phyloP scores from a whole-genome alignment of 1,284 basidiomycete species.

The Vanrija sp. region DNA sequence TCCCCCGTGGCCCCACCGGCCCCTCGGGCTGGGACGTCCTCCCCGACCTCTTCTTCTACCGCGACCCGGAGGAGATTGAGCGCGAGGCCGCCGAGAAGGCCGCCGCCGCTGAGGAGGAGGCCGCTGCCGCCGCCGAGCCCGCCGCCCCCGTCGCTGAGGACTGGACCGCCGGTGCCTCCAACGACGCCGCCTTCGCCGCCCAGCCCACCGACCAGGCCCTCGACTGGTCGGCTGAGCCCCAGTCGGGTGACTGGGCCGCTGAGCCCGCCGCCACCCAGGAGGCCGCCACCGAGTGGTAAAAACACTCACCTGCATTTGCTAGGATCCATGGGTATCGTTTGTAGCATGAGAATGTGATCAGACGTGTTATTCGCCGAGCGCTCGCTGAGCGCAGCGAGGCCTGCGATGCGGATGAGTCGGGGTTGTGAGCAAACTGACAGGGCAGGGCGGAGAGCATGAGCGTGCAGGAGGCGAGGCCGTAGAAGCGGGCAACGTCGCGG shows the following conservation, averaged over 20 bases:
- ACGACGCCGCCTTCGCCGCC: constrained; percentile 73
- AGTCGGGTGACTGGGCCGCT: constrained; percentile 40
- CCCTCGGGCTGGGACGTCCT: constrained; percentile 93
- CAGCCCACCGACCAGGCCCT: constrained; percentile 67
- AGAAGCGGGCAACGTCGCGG: too few species aligned
- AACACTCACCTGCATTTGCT: neutral
- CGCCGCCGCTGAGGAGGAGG: constrained; percentile 65
- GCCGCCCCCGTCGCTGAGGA: constrained; percentile 55
- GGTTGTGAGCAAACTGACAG: too few species aligned
- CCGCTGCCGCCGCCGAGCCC: constrained; percentile 54
- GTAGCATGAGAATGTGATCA: too few species aligned
- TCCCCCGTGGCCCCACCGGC: constrained; percentile 80
- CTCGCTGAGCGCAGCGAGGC: too few species aligned
- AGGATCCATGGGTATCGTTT: too few species aligned
- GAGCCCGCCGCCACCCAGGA: constrained; percentile 31
- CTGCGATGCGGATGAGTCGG: too few species aligned
- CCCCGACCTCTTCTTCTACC: constrained; percentile 99
- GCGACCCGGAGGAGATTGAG: constrained; percentile 98
- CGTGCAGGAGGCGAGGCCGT: too few species aligned
- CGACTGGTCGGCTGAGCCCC: constrained; percentile 80
- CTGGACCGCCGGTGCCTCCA: constrained; percentile 72
- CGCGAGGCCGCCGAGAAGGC: constrained; percentile 91
- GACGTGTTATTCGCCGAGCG: too few species aligned
- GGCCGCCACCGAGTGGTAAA: constrained; percentile 34
- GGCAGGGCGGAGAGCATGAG: too few species aligned